These are phyloP conservation scores for Monosporascus sp. DNA, from an alignment of 2,329 filamentous ascomycete genomes.

Conservation along the genomic window DNA sequence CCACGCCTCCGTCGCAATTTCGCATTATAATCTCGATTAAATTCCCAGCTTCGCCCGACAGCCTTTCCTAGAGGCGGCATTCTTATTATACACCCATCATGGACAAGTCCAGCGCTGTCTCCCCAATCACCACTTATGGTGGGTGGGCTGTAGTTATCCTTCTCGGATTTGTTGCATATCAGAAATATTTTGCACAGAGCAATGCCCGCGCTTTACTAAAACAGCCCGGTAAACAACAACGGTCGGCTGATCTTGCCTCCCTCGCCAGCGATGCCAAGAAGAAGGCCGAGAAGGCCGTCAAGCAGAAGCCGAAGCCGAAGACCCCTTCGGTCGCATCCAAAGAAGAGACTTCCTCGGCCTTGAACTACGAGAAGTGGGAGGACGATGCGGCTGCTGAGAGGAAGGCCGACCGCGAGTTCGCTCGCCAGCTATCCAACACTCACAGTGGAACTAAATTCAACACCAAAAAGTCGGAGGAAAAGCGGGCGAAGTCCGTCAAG, in stretches of 20 bases:
- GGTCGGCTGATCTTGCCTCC: conserved; percentile 16
- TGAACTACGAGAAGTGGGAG: conserved; percentile 31
- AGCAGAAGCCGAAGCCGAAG: conserved; percentile 31
- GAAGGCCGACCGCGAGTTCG: conserved; percentile 58
- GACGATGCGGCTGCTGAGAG: conserved; percentile 60
- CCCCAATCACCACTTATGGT: conserved; percentile 27
- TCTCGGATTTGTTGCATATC: conserved; percentile 21
- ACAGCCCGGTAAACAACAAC: conserved; percentile 15
- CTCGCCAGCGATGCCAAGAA: conserved; percentile 26
- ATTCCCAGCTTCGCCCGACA: not conserved
- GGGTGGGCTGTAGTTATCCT: conserved; percentile 30
- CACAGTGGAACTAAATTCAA: conserved; percentile 63
- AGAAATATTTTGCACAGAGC: conserved; percentile 10
- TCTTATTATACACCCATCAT: conserved; percentile 12
- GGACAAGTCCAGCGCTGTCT: conserved; percentile 20
- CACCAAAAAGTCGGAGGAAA: conserved; percentile 51
- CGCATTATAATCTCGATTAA: too few species aligned
- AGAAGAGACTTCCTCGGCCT: conserved; percentile 25
- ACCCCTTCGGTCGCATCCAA: conserved; percentile 22
- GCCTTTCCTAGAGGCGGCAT: not conserved
- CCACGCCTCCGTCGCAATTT: too few species aligned
- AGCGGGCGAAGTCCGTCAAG: conserved; percentile 65
- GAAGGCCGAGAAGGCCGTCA: conserved; percentile 33
- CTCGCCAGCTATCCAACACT: conserved; percentile 63
- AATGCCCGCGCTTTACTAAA: conserved; percentile 13